Conservation (phyloP, 2,329 filamentous ascomycete species). For the Torrubiellomyces zombiae region DNA sequence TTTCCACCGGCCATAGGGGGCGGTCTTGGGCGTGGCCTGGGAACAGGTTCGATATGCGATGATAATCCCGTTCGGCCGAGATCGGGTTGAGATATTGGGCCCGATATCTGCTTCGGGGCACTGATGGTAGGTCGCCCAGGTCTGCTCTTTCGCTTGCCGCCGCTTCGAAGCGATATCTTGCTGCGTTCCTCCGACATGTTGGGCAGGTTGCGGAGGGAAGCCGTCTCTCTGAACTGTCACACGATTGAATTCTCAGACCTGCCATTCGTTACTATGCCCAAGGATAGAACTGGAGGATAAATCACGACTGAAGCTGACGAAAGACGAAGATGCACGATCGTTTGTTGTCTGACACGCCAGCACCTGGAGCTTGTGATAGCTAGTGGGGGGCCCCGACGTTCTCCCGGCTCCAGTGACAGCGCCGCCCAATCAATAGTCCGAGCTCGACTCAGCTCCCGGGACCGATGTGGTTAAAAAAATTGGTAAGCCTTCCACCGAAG, state of each 20-base stretch:
- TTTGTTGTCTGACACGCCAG: too few relatives aligned
- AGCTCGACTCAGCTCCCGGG: not conserved
- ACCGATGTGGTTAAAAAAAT: conserved; percentile 6
- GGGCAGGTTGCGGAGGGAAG: conserved; percentile 3
- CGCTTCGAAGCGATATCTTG: conserved; percentile 46
- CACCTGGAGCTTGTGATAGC: too few relatives aligned
- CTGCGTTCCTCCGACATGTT: conserved; percentile 45
- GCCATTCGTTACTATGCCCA: too few relatives aligned
- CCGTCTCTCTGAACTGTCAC: too few relatives aligned
- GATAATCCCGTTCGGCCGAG: too few relatives aligned
- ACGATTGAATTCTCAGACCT: too few relatives aligned
- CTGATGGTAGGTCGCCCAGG: conserved; percentile 38
- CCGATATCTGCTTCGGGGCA: conserved; percentile 45
- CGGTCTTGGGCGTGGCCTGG: conserved; percentile 27
- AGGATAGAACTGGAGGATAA: too few relatives aligned
- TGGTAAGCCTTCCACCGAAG: conserved; percentile 3
- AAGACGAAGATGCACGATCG: too few relatives aligned
- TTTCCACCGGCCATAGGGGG: conserved; percentile 38
- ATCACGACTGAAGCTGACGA: too few relatives aligned
- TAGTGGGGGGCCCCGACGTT: too few relatives aligned
- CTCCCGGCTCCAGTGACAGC: conserved; percentile 5
- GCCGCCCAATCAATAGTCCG: conserved; percentile 7
- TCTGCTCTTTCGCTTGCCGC: conserved; percentile 36
- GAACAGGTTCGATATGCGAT: conserved; percentile 11
- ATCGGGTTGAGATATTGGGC: conserved; percentile 31